These are phyloP conservation scores for Papiliotrema terrestris DNA, from an alignment of 1,284 basidiomycete genomes.

Conservation along the genomic window DNA sequence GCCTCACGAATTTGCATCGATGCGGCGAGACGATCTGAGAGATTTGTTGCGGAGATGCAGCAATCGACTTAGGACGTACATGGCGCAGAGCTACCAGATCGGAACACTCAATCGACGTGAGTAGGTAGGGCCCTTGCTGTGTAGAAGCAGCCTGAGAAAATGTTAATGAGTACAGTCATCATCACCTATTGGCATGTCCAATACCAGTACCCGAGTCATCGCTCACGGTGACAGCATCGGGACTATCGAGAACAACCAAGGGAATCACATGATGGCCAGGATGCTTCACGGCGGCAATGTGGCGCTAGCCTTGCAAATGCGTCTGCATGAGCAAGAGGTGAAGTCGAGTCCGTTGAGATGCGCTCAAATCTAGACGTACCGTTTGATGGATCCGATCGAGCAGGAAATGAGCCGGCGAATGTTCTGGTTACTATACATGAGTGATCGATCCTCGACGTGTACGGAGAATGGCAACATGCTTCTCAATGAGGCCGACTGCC, in stretches of 20 bases:
- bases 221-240: background rate
- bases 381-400: background rate
- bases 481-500: conserved; percentile 2
- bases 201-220: background rate
- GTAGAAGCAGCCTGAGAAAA: no score
- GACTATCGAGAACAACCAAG: background rate
- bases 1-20: conserved; percentile 15
- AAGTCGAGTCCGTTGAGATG: background rate
- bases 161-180: no score
- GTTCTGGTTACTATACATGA: conserved; percentile 6
- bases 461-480: conserved; percentile 1
- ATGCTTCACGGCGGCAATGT: conserved; percentile 6
- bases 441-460: background rate
- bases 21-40: conserved; percentile 9
- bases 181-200: background rate
- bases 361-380: conserved; percentile 1
- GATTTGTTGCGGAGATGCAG: conserved; percentile 13
- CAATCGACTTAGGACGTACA: background rate
- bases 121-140: conserved; percentile 1
- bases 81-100: background rate
- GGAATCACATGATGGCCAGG: background rate
- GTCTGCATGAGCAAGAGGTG: conserved; percentile 3
- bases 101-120: conserved; percentile 1
- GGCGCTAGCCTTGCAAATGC: conserved; percentile 1
- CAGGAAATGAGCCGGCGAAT: conserved; percentile 4